Conservation (phyloP, 306 rosid genomes). For the Pachyrhizus erosus region DNA sequence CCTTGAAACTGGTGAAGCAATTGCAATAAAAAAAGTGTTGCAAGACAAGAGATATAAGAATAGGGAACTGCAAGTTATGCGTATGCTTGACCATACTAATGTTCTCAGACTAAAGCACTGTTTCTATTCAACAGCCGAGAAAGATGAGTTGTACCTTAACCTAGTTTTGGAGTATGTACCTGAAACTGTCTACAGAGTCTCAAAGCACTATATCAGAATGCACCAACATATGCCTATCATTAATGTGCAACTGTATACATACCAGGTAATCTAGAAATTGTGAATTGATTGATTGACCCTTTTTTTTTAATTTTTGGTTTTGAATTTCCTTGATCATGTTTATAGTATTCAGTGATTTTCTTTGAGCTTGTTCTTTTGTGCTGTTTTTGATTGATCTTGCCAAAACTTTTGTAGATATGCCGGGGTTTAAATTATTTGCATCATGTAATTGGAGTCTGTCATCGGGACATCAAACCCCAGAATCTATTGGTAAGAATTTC, state of each 20-base stretch:
- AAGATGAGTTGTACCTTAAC: constrained; percentile 90
- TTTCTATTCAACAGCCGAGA: constrained; percentile 83
- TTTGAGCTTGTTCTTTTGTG: constrained; percentile 3
- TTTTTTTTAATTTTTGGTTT: background rate
- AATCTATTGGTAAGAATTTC: constrained; percentile 79
- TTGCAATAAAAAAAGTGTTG: constrained; percentile 90
- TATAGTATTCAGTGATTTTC: background rate
- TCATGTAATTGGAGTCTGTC: constrained; percentile 86
- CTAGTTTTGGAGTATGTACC: constrained; percentile 90
- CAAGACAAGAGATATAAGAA: constrained; percentile 97
- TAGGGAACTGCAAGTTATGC: constrained; percentile 90
- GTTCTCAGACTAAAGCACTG: constrained; percentile 82
- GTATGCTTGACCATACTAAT: constrained; percentile 82
- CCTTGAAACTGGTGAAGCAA: constrained; percentile 82
- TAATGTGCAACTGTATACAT: constrained; percentile 75
- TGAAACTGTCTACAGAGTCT: constrained; percentile 88
- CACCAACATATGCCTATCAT: constrained; percentile 76
- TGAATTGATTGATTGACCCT: background rate
- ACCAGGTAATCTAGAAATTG: constrained; percentile 68
- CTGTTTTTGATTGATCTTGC: constrained; percentile 24
- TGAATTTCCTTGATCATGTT: background rate
- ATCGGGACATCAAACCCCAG: constrained; percentile 97
- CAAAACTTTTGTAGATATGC: constrained; percentile 69
- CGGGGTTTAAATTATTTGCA: constrained; percentile 90
- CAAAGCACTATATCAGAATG: constrained; percentile 79